Conservation (phyloP, 2,329 filamentous ascomycete genomes). For the Sporothrix mexicana region DNA sequence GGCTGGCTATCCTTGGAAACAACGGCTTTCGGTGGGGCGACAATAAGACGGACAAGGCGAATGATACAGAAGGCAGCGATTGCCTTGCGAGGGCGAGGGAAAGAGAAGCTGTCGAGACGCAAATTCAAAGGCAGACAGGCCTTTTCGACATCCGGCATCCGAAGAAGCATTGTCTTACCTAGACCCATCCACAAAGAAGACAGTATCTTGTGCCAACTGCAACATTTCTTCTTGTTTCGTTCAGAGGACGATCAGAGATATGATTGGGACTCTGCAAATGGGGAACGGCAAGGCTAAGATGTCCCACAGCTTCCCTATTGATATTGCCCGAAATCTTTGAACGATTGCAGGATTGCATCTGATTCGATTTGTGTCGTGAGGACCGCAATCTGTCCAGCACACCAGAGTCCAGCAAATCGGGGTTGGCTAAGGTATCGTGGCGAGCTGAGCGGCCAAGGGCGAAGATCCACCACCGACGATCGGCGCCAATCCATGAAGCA, state of each 20-base stretch:
- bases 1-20: neutral
- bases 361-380: neutral
- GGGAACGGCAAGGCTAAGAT: neutral
- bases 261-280: constrained; percentile 1
- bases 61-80: neutral
- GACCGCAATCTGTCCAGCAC: neutral
- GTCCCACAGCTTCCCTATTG: constrained; percentile 12
- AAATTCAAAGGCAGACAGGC: neutral
- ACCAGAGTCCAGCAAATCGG: neutral
- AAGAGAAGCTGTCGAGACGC: neutral
- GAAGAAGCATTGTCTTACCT: neutral
- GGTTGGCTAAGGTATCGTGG: neutral
- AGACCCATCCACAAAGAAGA: neutral
- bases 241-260: neutral
- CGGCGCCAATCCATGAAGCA: constrained; percentile 9
- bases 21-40: neutral
- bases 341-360: neutral
- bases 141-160: neutral
- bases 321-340: neutral
- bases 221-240: neutral
- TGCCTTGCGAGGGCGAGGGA: neutral
- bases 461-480: neutral
- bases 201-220: neutral
- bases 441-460: constrained; percentile 1
- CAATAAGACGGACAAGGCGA: neutral